Base-by-base conservation (phyloP, 163 green algal genomes). In the Trebouxiophyceae sp. region DNA sequence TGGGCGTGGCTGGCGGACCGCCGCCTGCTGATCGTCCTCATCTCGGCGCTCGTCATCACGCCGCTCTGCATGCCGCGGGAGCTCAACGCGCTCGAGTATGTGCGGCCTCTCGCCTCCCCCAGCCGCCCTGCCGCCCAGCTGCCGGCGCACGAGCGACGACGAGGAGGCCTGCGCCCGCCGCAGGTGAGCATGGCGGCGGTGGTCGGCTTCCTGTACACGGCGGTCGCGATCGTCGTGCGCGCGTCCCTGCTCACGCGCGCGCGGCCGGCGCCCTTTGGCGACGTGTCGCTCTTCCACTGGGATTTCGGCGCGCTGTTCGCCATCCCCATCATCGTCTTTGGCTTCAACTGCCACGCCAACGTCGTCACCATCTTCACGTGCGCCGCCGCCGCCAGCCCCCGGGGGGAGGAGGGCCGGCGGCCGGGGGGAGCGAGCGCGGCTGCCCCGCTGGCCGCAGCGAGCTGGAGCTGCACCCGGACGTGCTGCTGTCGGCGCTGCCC, bases 301-400 rank as follows among this genome's bases (percentile, higher is more conserved):
- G 60, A 82, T 65, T 75, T 77, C 23, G 19, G 65, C 19, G 72
- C 69, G 22, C 75, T 88, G 2, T 84, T 79, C 60, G 81, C 86
- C 19, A 63, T 92, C 8, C 82, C 81, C 62, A 87, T 94, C 60
- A 63, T 92, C 16, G 83, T 89, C 1, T 95, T 93, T 72, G 87
- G 87, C 24, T 95, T 92, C 76, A 87, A 89, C 63, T 89, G 80
- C 65, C 86, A 92, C 65, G 66, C 81, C 29, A 89, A 85, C 44
- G 77, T 85, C 29, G 78, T 86, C 39, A 72, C 69, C 23, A 73
- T 83, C 30, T 86, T 85, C 69, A 74, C 65, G 72, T 64, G 54
- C 20, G 60, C 26, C 29, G 8, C 50, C 26, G 54, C n/a, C n/a
- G 3, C 33, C 33, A n/a, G n/a, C n/a, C n/a, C n/a, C n/a, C n/a